Conservation (phyloP, 2,329 filamentous ascomycete species). For the Alternaria arborescens region DNA sequence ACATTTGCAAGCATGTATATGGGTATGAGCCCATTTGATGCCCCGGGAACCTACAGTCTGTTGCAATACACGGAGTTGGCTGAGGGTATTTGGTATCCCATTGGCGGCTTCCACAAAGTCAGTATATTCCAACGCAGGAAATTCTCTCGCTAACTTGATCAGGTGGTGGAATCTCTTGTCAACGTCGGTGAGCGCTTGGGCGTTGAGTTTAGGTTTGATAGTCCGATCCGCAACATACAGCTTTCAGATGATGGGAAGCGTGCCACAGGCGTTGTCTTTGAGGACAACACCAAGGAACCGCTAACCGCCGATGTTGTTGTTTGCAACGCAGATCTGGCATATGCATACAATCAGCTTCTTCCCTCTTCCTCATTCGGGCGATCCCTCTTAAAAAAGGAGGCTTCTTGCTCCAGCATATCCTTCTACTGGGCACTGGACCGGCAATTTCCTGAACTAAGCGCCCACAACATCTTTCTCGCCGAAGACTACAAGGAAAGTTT, state of each 20-base stretch:
- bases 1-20: slow-evolving; percentile 85
- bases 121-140: background rate
- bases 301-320: slow-evolving; percentile 72
- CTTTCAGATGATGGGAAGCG: slow-evolving; percentile 61
- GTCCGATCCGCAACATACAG: slow-evolving; percentile 65
- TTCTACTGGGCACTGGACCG: slow-evolving; percentile 77
- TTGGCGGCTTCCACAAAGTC: slow-evolving; percentile 74
- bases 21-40: slow-evolving; percentile 81
- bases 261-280: slow-evolving; percentile 67
- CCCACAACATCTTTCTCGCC: slow-evolving; percentile 81
- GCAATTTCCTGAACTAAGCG: slow-evolving; percentile 68
- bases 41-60: slow-evolving; percentile 76
- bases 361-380: slow-evolving; percentile 58
- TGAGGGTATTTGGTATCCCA: slow-evolving; percentile 79
- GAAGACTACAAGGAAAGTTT: slow-evolving; percentile 77
- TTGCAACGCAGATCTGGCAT: slow-evolving; percentile 77
- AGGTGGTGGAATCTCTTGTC: slow-evolving; percentile 68
- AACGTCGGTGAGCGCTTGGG: slow-evolving; percentile 69
- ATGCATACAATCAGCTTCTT: slow-evolving; percentile 76
- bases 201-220: slow-evolving; percentile 69
- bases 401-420: slow-evolving; percentile 76
- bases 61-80: slow-evolving; percentile 79
- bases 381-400: slow-evolving; percentile 52
- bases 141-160: slow-evolving; percentile 12
- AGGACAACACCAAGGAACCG: slow-evolving; percentile 62